phyloP scores from a whole-genome alignment of 2,329 filamentous ascomycete species.

The Aspergillus awamori region DNA sequence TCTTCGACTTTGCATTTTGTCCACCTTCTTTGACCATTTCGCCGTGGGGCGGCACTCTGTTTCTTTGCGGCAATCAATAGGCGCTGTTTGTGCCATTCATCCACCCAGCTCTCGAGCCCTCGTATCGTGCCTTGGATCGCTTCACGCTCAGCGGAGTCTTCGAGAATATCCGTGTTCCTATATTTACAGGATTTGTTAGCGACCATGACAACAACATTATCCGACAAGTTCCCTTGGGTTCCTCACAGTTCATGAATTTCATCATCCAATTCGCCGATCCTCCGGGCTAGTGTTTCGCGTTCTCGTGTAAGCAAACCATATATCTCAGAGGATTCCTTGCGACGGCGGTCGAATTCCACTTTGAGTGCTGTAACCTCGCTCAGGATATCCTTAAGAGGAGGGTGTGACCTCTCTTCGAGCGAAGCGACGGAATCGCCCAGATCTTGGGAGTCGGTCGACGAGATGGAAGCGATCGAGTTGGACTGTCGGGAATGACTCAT shows the following conservation, averaged over 20 bases:
- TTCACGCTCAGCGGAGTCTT: slow-evolving; percentile 40
- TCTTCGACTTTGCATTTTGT: slow-evolving; percentile 20
- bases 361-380: slow-evolving; percentile 30
- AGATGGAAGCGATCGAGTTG: neutral
- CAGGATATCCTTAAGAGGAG: slow-evolving; percentile 29
- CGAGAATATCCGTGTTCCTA: slow-evolving; percentile 35
- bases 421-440: neutral
- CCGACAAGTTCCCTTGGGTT: neutral
- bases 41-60: neutral
- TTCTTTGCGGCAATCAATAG: slow-evolving; percentile 14
- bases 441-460: neutral
- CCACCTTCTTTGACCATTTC: slow-evolving; percentile 25
- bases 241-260: slow-evolving; percentile 61
- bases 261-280: slow-evolving; percentile 63
- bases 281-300: slow-evolving; percentile 60
- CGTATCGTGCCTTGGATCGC: slow-evolving; percentile 39
- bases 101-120: slow-evolving; percentile 40
- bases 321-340: slow-evolving; percentile 55
- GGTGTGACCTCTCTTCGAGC: slow-evolving; percentile 13
- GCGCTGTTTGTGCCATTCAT: slow-evolving; percentile 30
- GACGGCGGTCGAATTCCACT: slow-evolving; percentile 31
- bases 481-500: slow-evolving; percentile 8
- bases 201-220: neutral
- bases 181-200: neutral
- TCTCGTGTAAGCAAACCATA: slow-evolving; percentile 63